Percentiles rank a stretch among this genome's conserved stretches.
These are phyloP conservation scores for Lachnellula subtilissima DNA, from an alignment of 2,329 filamentous ascomycete species.

Conservation along the genomic window DNA sequence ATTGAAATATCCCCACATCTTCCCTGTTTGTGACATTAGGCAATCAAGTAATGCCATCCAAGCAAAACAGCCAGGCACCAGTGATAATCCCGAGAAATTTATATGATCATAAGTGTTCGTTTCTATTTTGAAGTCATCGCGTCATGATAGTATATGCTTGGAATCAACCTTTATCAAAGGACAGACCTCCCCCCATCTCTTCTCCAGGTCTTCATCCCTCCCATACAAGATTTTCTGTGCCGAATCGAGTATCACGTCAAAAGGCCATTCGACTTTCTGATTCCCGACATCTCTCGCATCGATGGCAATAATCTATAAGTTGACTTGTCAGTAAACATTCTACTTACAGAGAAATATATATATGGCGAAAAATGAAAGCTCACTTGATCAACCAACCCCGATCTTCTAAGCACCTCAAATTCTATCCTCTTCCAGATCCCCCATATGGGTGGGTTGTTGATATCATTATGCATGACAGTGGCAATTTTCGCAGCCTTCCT, in stretches of 20 bases:
- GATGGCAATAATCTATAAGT: slow-evolving; percentile 4
- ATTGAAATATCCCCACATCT: too few relatives aligned
- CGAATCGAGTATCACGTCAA: background rate
- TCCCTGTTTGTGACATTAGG: too few relatives aligned
- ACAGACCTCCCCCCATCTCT: background rate
- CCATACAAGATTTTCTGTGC: background rate
- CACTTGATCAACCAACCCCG: slow-evolving; percentile 3
- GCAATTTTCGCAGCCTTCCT: slow-evolving; percentile 1
- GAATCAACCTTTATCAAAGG: background rate
- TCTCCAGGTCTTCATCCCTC: background rate
- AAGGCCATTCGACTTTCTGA: slow-evolving; percentile 3
- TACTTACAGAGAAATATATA: background rate
- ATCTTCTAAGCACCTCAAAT: background rate
- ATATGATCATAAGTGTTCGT: background rate
- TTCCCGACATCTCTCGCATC: slow-evolving; percentile 1
- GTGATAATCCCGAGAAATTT: background rate
- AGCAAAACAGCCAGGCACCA: background rate
- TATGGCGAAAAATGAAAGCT: background rate
- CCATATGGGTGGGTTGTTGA: slow-evolving; percentile 5
- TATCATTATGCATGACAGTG: slow-evolving; percentile 5
- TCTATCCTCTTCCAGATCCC: slow-evolving; percentile 8
- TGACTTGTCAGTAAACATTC: background rate
- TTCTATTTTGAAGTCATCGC: background rate
- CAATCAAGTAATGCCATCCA: too few relatives aligned
- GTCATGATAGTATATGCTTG: background rate